These are phyloP conservation scores for Debaryomyces psychrophilus DNA, from an alignment of 1,139 yeast species.

Conservation along the genomic window DNA sequence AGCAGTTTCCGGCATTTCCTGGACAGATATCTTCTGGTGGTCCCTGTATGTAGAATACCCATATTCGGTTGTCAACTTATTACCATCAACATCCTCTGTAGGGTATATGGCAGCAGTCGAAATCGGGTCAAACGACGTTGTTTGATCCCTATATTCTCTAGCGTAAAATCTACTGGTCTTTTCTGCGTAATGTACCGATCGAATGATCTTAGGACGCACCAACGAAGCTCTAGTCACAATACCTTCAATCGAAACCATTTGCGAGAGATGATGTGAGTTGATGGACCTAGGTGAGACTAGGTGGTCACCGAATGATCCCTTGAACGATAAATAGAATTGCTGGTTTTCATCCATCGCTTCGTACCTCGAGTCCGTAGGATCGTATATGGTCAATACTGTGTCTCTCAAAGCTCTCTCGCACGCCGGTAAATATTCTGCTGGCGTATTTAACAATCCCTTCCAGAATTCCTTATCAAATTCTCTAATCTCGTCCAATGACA, in stretches of 20 bases:
- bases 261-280: slow-evolving; percentile 73
- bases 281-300: slow-evolving; percentile 88
- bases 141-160: slow-evolving; percentile 90
- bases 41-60: slow-evolving; percentile 93
- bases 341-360: slow-evolving; percentile 61
- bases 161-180: slow-evolving; percentile 82
- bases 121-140: slow-evolving; percentile 86
- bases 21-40: slow-evolving; percentile 91
- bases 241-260: slow-evolving; percentile 89
- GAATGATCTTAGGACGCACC: slow-evolving; percentile 87
- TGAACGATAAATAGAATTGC: slow-evolving; percentile 76
- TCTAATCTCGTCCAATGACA: slow-evolving; percentile 85
- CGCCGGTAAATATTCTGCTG: slow-evolving; percentile 88
- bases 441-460: slow-evolving; percentile 72
- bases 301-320: slow-evolving; percentile 91
- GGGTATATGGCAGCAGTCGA: slow-evolving; percentile 90
- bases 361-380: slow-evolving; percentile 54
- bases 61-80: slow-evolving; percentile 84
- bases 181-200: slow-evolving; percentile 94
- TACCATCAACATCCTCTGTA: slow-evolving; percentile 89
- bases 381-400: slow-evolving; percentile 69
- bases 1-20: slow-evolving; percentile 98
- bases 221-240: slow-evolving; percentile 92
- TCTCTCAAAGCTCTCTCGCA: slow-evolving; percentile 87
- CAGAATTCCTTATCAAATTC: slow-evolving; percentile 82